phyloP scores from a whole-genome alignment of 2,329 filamentous ascomycete species.

The Arthrobotrys conoides region DNA sequence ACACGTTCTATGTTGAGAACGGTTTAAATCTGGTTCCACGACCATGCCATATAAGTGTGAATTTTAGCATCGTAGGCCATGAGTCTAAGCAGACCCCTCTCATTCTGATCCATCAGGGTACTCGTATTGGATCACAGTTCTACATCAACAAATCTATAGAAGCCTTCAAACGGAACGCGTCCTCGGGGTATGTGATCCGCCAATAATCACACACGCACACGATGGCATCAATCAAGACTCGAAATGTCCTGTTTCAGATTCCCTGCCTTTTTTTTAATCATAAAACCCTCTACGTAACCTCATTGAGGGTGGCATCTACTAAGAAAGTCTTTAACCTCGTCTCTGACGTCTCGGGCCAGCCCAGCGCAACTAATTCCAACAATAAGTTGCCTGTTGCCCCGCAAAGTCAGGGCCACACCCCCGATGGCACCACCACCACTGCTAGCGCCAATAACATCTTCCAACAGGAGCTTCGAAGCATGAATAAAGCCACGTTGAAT shows the following conservation, averaged over 20 bases:
- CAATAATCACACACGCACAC: neutral
- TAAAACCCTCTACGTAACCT: neutral
- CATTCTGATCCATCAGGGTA: neutral
- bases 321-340: neutral
- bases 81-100: no score
- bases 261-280: neutral
- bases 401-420: neutral
- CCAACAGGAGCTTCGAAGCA: constrained; percentile 19
- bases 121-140: neutral
- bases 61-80: neutral
- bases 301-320: neutral
- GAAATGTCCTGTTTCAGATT: neutral
- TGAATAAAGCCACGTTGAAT: constrained; percentile 26
- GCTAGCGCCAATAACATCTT: constrained; percentile 9
- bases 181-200: neutral
- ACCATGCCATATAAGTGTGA: neutral
- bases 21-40: neutral
- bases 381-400: neutral
- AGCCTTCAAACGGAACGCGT: neutral
- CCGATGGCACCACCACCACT: neutral
- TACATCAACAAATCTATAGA: no score
- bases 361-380: constrained; percentile 3
- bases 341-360: neutral
- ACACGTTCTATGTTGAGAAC: neutral
- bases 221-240: neutral